phyloP scores from a whole-genome alignment of 192 early-diverging fungal genomes.

The Kickxella alabastrina region DNA sequence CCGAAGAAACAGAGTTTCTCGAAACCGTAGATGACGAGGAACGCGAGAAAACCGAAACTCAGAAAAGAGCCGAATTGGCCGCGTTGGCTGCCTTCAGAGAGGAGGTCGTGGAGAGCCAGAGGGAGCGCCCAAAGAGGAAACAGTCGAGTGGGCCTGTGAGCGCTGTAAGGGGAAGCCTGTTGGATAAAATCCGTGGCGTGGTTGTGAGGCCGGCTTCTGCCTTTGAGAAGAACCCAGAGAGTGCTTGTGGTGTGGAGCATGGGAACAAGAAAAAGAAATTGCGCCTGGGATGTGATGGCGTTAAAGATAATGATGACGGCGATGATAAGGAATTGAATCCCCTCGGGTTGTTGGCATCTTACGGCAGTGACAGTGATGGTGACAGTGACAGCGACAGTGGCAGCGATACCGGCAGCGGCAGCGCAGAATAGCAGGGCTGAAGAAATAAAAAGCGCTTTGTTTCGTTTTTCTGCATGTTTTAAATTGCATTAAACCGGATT shows the following conservation, averaged over 20 bases:
- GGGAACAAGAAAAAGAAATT: no score
- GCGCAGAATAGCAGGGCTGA: no score
- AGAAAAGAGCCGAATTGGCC: conserved; percentile 10
- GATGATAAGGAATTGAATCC: neutral
- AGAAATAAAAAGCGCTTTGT: no score
- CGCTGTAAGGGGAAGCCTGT: neutral
- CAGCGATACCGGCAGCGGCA: neutral
- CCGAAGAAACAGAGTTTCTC: conserved; percentile 69
- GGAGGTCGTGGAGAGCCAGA: conserved; percentile 17
- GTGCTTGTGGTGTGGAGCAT: neutral
- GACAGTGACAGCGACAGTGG: conserved; percentile 9
- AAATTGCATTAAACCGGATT: no score
- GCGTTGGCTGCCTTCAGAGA: conserved; percentile 27
- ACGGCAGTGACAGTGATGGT: conserved; percentile 14
- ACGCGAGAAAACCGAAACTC: conserved; percentile 3
- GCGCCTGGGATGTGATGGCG: no score
- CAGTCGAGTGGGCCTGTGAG: neutral
- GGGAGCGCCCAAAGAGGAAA: neutral
- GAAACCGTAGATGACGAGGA: conserved; percentile 52
- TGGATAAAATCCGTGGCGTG: neutral
- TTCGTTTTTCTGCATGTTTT: no score
- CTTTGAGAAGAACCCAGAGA: neutral
- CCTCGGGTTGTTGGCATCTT: conserved; percentile 17
- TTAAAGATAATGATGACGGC: neutral
- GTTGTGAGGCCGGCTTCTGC: neutral